Evolutionary conservation across 176 grass and related monocot species (phyloP).

Genomic region (Urochloa ruziziensis): DNA sequence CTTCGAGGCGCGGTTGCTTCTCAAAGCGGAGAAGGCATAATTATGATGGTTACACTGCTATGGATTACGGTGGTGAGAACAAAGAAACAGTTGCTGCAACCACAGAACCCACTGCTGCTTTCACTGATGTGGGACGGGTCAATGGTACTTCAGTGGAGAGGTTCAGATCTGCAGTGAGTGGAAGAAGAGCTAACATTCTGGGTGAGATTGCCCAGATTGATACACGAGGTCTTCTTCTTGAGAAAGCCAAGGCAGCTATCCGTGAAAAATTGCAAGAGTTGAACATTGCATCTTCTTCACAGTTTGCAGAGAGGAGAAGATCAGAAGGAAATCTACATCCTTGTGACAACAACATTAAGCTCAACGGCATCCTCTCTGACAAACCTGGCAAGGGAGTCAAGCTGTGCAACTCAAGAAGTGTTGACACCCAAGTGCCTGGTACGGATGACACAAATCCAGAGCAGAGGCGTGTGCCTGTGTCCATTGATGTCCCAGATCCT

Average conservation of each 20-base stretch:
- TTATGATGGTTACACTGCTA: slow-evolving; percentile 33
- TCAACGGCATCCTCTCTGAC: slow-evolving; percentile 23
- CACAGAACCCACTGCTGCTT: slow-evolving; percentile 39
- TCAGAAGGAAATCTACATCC: slow-evolving; percentile 36
- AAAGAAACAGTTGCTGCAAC: slow-evolving; percentile 37
- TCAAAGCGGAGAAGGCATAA: slow-evolving; percentile 49
- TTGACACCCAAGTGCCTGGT: slow-evolving; percentile 22
- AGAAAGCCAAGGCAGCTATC: slow-evolving; percentile 59
- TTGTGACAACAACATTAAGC: slow-evolving; percentile 45
- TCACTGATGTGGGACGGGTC: slow-evolving; percentile 34
- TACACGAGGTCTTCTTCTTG: slow-evolving; percentile 54
- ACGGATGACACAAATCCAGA: slow-evolving; percentile 38
- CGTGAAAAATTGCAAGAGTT: slow-evolving; percentile 55
- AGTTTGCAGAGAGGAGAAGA: slow-evolving; percentile 37
- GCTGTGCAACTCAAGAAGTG: slow-evolving; percentile 37
- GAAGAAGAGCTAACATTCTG: slow-evolving; percentile 55
- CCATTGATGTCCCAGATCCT: slow-evolving; percentile 93
- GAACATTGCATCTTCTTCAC: slow-evolving; percentile 35
- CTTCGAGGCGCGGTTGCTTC: slow-evolving; percentile 44
- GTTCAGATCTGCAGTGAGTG: slow-evolving; percentile 44
- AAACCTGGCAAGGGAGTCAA: slow-evolving; percentile 38
- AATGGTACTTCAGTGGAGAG: slow-evolving; percentile 50
- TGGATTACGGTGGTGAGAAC: slow-evolving; percentile 43
- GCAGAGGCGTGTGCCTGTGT: slow-evolving; percentile 44
- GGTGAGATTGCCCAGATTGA: slow-evolving; percentile 68